Evolutionary conservation across 805 yeast species (phyloP), one percentile per base, ranked within the genome.

Genomic region (Kluyveromyces siamensis): DNA sequence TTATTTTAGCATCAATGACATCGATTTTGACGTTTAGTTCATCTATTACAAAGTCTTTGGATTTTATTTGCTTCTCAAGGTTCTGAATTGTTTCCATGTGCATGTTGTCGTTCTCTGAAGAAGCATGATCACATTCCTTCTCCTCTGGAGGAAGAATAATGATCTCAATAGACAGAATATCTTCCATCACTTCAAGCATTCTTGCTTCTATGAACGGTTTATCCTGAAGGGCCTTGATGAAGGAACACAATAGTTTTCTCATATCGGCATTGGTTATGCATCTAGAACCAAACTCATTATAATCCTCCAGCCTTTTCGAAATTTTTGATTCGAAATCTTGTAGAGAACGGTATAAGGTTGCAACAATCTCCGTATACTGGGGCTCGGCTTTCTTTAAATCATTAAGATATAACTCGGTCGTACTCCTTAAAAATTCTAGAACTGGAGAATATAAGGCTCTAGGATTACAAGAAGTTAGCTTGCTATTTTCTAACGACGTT

Each of bases 21-120:
- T 68, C 62, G 9, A 78, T 65, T 52, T 75, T 77, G 48, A 78
- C 59, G 11, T 65, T 61, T 13, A 75, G 61, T 43, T 79, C 80
- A 37, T 72, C 72, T 14, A 77, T 59, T 13, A 52, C 19, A 6
- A 40, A 37, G 10, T 56, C 55, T 52, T 56, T 51, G 16, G 46
- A 52, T 2, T 42, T 27, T 14, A 27, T 46, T 9, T 38, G 38
- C 11, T 33, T 16, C 6, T 48, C 47, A 6, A 52, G 37, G 18
- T 40, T 43, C 13, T 11, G 4, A 6, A 30, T 17, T 8, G 17
- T 27, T 8, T 35, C 44, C 13, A n/a, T 17, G 21, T 42, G 27
- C 21, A n/a, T 27, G 42, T 55, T 54, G 36, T 58, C 8, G 10
- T 33, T 37, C 2, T 44, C 40, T 2, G 46, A n/a, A 10, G 40